These are phyloP conservation scores for Neoconidiobolus thromboides DNA, from an alignment of 371 early-diverging fungal genomes.

Conservation along the genomic window DNA sequence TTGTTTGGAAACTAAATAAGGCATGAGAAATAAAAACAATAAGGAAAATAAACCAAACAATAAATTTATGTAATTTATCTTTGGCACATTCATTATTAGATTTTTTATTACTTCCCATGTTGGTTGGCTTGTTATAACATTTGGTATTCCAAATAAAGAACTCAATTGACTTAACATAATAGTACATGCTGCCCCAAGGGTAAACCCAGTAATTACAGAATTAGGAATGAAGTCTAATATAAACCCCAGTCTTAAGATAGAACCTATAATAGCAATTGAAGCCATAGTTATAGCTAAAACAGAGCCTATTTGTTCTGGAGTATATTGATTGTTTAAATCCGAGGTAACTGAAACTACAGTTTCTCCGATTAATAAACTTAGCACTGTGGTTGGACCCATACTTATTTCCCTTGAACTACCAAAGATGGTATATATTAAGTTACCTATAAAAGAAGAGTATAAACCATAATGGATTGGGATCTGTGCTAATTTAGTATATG, in stretches of 20 bases:
- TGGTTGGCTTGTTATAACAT: slow-evolving; percentile 31
- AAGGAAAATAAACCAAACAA: slow-evolving; percentile 28
- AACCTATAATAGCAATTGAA: slow-evolving; percentile 15
- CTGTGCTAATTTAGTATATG: slow-evolving; percentile 61
- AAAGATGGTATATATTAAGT: slow-evolving; percentile 50
- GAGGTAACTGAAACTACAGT: slow-evolving; percentile 27
- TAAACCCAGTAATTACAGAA: slow-evolving; percentile 48
- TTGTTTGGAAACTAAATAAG: not conserved
- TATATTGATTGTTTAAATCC: not conserved
- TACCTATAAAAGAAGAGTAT: slow-evolving; percentile 67
- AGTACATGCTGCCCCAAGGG: slow-evolving; percentile 45
- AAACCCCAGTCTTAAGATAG: slow-evolving; percentile 56
- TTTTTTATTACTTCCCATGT: slow-evolving; percentile 28
- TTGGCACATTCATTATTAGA: slow-evolving; percentile 20
- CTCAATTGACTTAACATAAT: slow-evolving; percentile 56
- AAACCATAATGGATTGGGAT: slow-evolving; percentile 69
- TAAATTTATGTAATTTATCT: slow-evolving; percentile 20
- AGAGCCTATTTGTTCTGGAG: not conserved
- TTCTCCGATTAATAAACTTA: slow-evolving; percentile 49
- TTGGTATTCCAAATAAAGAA: slow-evolving; percentile 41
- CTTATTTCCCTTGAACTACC: slow-evolving; percentile 76
- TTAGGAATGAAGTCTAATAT: slow-evolving; percentile 69
- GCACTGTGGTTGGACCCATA: slow-evolving; percentile 76
- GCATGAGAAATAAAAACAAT: slow-evolving; percentile 10
- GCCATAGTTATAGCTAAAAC: not conserved